Evolutionary conservation across 768 basidiomycete species (phyloP).

Genomic region (Piloderma croceum): DNA sequence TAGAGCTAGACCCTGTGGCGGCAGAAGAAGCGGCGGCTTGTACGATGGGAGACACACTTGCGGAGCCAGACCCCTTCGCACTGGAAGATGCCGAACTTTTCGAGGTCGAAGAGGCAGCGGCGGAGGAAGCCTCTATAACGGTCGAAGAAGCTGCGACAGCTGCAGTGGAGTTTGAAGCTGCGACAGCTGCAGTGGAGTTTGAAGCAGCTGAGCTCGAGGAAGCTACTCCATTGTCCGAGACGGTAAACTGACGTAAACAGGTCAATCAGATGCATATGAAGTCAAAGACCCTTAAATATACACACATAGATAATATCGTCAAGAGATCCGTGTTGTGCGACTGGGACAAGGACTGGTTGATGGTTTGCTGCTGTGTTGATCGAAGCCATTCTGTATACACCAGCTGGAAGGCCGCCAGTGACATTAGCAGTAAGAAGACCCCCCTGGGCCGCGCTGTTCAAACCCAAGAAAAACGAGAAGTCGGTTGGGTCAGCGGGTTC

Average conservation of each 20-base stretch:
- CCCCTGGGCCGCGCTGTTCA: slow-evolving; percentile 24
- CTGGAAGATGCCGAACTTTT: neutral
- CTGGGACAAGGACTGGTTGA: slow-evolving; percentile 30
- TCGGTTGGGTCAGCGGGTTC: slow-evolving; percentile 40
- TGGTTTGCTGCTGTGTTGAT: slow-evolving; percentile 48
- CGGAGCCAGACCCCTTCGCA: no score
- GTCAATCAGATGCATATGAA: neutral
- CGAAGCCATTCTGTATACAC: slow-evolving; percentile 35
- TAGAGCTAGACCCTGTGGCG: neutral
- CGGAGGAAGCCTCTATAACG: neutral
- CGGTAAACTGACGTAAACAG: slow-evolving; percentile 5
- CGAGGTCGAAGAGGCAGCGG: neutral
- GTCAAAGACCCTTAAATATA: neutral
- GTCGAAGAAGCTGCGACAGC: neutral
- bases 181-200: slow-evolving; percentile 2
- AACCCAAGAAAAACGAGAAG: slow-evolving; percentile 65
- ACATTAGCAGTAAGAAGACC: slow-evolving; percentile 29
- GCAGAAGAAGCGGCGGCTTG: neutral
- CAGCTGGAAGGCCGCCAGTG: slow-evolving; percentile 37
- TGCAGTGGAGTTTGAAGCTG: neutral
- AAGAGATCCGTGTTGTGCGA: slow-evolving; percentile 34
- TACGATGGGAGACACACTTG: no score
- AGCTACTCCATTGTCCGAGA: slow-evolving; percentile 3
- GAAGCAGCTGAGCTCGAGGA: slow-evolving; percentile 9
- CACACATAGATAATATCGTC: slow-evolving; percentile 37